These are phyloP conservation scores for Porcisia hertigi DNA, from an alignment of 208 protist genomes.

Conservation along the genomic window DNA sequence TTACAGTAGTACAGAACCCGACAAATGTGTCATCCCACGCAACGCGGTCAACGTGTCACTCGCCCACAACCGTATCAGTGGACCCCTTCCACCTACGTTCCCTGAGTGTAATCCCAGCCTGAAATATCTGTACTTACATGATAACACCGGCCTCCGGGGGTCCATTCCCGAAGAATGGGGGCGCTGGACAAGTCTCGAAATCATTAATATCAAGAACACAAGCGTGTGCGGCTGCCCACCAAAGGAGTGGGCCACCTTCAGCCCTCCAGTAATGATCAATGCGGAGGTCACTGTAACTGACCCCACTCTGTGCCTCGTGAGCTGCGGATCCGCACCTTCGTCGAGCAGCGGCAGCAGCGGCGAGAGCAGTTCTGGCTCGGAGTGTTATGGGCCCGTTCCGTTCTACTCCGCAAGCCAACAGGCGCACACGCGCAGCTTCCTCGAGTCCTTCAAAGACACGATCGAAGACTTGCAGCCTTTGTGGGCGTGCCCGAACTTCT, in stretches of 20 bases:
- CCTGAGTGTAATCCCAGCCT: background rate
- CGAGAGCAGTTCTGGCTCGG: background rate
- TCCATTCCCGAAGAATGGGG: constrained; percentile 5
- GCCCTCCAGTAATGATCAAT: background rate
- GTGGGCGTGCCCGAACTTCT: constrained; percentile 16
- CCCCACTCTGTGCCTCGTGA: background rate
- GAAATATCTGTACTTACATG: background rate
- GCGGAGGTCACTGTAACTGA: background rate
- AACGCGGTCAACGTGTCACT: constrained; percentile 2
- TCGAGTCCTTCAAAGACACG: background rate
- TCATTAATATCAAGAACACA: background rate
- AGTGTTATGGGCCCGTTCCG: background rate
- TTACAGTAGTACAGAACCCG: background rate
- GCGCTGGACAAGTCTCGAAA: background rate
- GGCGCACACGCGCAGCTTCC: constrained; percentile 4
- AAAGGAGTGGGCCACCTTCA: background rate
- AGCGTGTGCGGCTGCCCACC: background rate
- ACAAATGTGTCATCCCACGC: background rate
- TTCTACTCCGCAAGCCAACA: constrained; percentile 6
- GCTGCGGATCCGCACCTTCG: constrained; percentile 3
- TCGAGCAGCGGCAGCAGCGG: background rate
- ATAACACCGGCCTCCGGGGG: background rate
- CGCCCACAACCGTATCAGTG: background rate
- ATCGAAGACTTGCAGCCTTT: background rate
- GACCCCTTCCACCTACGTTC: background rate